These are phyloP conservation scores for Penicillium brevicompactum DNA, from an alignment of 2,329 filamentous ascomycete species.

Conservation along the genomic window DNA sequence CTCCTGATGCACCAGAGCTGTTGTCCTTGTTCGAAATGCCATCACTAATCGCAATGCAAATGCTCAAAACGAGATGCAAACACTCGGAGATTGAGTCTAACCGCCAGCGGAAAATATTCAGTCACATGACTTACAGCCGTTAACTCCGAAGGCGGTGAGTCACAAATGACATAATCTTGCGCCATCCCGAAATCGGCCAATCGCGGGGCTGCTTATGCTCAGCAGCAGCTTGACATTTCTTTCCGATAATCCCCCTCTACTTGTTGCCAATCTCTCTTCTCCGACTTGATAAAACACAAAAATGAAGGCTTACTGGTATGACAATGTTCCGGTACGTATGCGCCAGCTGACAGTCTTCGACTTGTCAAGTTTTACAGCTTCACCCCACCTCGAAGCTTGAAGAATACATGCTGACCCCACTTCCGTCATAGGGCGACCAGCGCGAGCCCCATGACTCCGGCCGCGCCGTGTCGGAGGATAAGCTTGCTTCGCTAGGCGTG, in stretches of 20 bases:
- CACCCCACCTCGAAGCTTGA: not conserved
- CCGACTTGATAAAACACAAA: not conserved
- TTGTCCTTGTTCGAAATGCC: conserved; percentile 38
- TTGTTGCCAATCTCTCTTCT: not conserved
- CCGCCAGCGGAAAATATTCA: conserved; percentile 22
- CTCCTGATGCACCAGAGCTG: conserved; percentile 32
- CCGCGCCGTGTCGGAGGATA: conserved; percentile 63
- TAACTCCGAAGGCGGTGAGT: conserved; percentile 26
- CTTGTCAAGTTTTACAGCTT: conserved; percentile 1
- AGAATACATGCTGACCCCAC: conserved; percentile 11
- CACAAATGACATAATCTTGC: conserved; percentile 25
- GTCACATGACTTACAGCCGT: conserved; percentile 16
- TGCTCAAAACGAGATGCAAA: not conserved
- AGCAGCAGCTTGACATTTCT: conserved; percentile 14
- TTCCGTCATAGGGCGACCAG: conserved; percentile 75
- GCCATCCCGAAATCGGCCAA: conserved; percentile 30
- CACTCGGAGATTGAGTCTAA: conserved; percentile 2
- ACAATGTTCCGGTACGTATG: conserved; percentile 61
- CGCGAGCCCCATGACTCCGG: conserved; percentile 87
- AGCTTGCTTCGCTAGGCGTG: conserved; percentile 76
- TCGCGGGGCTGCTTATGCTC: conserved; percentile 33
- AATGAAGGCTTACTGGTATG: conserved; percentile 74
- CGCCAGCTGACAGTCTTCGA: conserved; percentile 4
- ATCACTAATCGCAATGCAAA: conserved; percentile 24
- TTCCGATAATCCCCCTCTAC: not conserved